phyloP scores from a whole-genome alignment of 202 grass and related monocot genomes.

The Cymbopogon flexuosus region DNA sequence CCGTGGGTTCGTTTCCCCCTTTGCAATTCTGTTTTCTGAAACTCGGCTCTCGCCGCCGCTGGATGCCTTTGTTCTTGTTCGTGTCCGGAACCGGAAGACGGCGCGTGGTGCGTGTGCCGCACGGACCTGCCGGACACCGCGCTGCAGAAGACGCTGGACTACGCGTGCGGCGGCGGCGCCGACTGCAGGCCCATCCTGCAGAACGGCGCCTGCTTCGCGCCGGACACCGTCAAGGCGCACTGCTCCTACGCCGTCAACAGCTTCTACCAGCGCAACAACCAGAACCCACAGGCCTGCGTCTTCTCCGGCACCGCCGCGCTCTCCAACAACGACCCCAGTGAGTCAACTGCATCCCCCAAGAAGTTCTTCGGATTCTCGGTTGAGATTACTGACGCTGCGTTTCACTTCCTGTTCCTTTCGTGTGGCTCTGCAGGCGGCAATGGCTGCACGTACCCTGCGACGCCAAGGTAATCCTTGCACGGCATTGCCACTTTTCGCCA shows the following conservation, averaged over 20 bases:
- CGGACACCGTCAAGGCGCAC: slow-evolving; percentile 67
- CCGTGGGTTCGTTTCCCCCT: background rate
- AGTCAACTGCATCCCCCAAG: background rate
- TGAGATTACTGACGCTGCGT: background rate
- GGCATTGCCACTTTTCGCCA: slow-evolving; percentile 7
- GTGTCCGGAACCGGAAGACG: slow-evolving; percentile 30
- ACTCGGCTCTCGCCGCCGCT: background rate
- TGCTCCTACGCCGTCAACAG: slow-evolving; percentile 92
- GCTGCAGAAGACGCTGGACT: slow-evolving; percentile 79
- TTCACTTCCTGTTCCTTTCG: slow-evolving; percentile 29
- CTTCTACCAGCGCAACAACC: slow-evolving; percentile 73
- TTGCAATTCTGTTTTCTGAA: background rate
- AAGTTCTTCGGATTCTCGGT: background rate
- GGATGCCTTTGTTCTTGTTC: background rate
- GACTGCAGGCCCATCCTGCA: slow-evolving; percentile 63
- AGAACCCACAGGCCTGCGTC: slow-evolving; percentile 52
- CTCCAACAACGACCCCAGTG: slow-evolving; percentile 59
- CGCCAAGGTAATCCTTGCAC: slow-evolving; percentile 45
- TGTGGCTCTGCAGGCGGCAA: slow-evolving; percentile 41
- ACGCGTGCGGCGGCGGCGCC: slow-evolving; percentile 65
- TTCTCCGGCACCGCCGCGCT: slow-evolving; percentile 45
- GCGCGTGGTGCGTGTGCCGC: slow-evolving; percentile 72
- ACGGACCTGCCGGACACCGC: slow-evolving; percentile 30
- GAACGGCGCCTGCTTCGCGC: slow-evolving; percentile 53
- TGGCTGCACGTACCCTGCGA: slow-evolving; percentile 63